Evolutionary conservation across 495 filamentous ascomycete genomes (phyloP).

Genomic region (Tuber umbilicatum): DNA sequence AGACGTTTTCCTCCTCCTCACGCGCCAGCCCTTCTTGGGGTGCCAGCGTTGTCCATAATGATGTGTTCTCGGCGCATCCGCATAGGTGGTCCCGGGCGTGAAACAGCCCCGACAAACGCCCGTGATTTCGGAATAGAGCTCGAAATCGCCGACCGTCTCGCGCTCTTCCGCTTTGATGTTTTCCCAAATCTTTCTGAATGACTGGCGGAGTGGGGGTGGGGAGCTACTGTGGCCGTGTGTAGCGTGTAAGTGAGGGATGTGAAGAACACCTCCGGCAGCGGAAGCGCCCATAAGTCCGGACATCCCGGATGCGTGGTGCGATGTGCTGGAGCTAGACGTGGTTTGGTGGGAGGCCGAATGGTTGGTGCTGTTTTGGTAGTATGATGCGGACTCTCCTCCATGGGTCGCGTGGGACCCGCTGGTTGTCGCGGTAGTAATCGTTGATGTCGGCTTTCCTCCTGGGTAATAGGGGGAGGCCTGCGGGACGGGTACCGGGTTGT

Average conservation of each 20-base stretch:
- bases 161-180: conserved; percentile 47
- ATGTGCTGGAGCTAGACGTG: conserved; percentile 4
- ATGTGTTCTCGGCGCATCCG: conserved; percentile 61
- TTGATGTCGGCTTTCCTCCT: not conserved
- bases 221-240: conserved; percentile 30
- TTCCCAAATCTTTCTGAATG: conserved; percentile 31
- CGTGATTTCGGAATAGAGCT: conserved; percentile 67
- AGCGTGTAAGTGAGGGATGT: conserved; percentile 15
- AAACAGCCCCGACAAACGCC: conserved; percentile 66
- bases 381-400: conserved; percentile 8
- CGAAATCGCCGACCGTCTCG: conserved; percentile 62
- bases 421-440: not conserved
- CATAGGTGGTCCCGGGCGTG: conserved; percentile 54
- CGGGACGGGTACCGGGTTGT: conserved; percentile 32
- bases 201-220: conserved; percentile 31
- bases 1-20: conserved; percentile 17
- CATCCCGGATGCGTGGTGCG: conserved; percentile 10
- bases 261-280: conserved; percentile 5
- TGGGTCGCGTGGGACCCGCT: not conserved
- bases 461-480: conserved; percentile 29
- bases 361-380: conserved; percentile 14
- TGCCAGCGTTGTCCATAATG: conserved; percentile 46
- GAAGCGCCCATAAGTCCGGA: conserved; percentile 8
- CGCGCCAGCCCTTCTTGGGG: conserved; percentile 20
- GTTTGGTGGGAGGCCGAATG: conserved; percentile 2